Evolutionary conservation across 768 basidiomycete species (phyloP).

Genomic region (Clavaria fumosa): DNA sequence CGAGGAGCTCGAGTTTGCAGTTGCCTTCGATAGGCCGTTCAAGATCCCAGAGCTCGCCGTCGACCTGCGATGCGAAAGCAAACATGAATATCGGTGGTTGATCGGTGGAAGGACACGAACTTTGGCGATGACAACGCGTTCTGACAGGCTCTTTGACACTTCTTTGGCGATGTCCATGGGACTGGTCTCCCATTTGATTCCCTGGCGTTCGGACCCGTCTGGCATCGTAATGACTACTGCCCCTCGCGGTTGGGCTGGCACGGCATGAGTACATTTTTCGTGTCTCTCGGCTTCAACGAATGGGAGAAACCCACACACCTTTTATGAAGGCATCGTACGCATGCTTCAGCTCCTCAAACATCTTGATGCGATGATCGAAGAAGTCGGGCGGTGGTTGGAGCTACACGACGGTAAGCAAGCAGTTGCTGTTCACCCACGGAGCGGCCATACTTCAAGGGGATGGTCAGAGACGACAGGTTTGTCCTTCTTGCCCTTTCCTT

Average conservation of each 20-base stretch:
- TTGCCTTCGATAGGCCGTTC: constrained; percentile 85
- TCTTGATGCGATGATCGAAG: constrained; percentile 78
- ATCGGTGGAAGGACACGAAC: constrained; percentile 22
- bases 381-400: constrained; percentile 72
- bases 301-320: constrained; percentile 26
- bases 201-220: constrained; percentile 74
- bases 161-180: constrained; percentile 85
- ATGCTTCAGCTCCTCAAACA: constrained; percentile 76
- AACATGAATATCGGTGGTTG: constrained; percentile 1
- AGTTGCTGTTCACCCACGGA: constrained; percentile 9
- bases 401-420: constrained; percentile 22
- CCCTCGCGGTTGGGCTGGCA: constrained; percentile 60
- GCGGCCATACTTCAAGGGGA: constrained; percentile 44
- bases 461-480: constrained; percentile 29
- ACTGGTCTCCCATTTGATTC: constrained; percentile 85
- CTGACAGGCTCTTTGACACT: constrained; percentile 75
- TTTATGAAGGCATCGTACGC: constrained; percentile 73
- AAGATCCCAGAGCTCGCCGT: constrained; percentile 84
- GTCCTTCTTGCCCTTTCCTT: constrained; percentile 35
- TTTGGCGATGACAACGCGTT: constrained; percentile 87
- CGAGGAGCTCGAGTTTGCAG: constrained; percentile 67
- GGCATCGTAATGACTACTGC: constrained; percentile 74
- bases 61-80: constrained; percentile 35
- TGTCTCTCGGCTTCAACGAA: background rate
- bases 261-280: constrained; percentile 4